phyloP scores from a whole-genome alignment of 345 rosid species.

The Hypericum perforatum region DNA sequence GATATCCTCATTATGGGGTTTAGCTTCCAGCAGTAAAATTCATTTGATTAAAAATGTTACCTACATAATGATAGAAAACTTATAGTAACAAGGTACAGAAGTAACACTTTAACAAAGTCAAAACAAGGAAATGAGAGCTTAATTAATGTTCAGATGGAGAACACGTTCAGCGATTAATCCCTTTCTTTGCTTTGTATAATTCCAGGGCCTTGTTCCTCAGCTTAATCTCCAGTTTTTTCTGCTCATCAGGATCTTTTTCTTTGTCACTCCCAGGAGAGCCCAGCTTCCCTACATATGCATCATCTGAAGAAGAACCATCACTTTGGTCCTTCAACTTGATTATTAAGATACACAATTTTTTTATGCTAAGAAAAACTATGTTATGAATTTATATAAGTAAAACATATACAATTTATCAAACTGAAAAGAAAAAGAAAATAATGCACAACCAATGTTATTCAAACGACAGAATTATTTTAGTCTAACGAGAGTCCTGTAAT shows the following conservation, averaged over 20 bases:
- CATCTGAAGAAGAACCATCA: conserved; percentile 43
- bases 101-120: no score
- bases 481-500: no score
- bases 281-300: conserved; percentile 25
- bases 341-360: no score
- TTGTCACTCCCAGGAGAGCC: conserved; percentile 24
- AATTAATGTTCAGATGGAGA: no score
- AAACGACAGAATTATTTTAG: no score
- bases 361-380: no score
- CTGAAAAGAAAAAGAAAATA: no score
- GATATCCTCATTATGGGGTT: conserved; percentile 74
- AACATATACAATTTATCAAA: no score
- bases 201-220: conserved; percentile 88
- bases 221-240: conserved; percentile 85
- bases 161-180: conserved; percentile 32
- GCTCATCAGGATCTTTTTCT: conserved; percentile 43
- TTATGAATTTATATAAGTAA: no score
- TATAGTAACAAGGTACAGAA: conserved; percentile 13
- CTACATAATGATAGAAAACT: conserved; percentile 18
- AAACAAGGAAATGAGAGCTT: no score
- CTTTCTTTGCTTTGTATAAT: conserved; percentile 92
- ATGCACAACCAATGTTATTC: no score
- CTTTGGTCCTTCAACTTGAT: conserved; percentile 30
- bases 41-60: conserved; percentile 46
- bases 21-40: conserved; percentile 88